These are phyloP conservation scores for Monascus ruber DNA, from an alignment of 2,329 filamentous ascomycete genomes.

Conservation along the genomic window DNA sequence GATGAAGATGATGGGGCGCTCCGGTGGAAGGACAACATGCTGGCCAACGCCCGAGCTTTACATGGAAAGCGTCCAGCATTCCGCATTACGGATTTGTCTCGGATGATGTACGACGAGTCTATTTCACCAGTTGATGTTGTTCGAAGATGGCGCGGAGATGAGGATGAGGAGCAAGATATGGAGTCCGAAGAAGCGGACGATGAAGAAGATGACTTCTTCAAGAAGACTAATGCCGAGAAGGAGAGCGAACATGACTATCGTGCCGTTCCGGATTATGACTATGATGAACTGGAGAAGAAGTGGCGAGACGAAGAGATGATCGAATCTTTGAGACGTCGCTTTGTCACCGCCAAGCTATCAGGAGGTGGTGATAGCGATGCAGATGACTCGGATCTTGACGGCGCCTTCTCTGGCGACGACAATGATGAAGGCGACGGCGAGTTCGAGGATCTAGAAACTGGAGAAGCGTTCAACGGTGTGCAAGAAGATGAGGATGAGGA, in stretches of 20 bases:
- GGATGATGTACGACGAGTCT: slow-evolving; percentile 77
- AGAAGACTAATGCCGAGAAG: slow-evolving; percentile 39
- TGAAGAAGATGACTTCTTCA: slow-evolving; percentile 55
- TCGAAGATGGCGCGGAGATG: slow-evolving; percentile 65
- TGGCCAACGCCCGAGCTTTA: slow-evolving; percentile 59
- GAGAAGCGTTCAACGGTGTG: slow-evolving; percentile 41
- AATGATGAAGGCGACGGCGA: slow-evolving; percentile 63
- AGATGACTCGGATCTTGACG: slow-evolving; percentile 37
- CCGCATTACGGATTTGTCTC: slow-evolving; percentile 69
- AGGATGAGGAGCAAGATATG: slow-evolving; percentile 47
- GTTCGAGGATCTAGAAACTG: slow-evolving; percentile 77
- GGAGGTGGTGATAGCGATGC: slow-evolving; percentile 43
- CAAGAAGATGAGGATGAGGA: slow-evolving; percentile 19
- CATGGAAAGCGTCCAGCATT: slow-evolving; percentile 62
- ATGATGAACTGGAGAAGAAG: slow-evolving; percentile 67
- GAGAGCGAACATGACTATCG: slow-evolving; percentile 56
- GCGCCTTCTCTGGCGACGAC: slow-evolving; percentile 41
- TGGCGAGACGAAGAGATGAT: slow-evolving; percentile 75
- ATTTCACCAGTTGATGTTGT: slow-evolving; percentile 66
- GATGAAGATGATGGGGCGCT: slow-evolving; percentile 60
- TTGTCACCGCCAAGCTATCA: slow-evolving; percentile 58
- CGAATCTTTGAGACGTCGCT: slow-evolving; percentile 60
- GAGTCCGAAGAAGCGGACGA: slow-evolving; percentile 46
- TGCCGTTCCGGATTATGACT: slow-evolving; percentile 66
- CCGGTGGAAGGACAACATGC: slow-evolving; percentile 82